Base-by-base conservation (phyloP, 1,284 basidiomycete species). In the Ceratobasidium sp. region DNA sequence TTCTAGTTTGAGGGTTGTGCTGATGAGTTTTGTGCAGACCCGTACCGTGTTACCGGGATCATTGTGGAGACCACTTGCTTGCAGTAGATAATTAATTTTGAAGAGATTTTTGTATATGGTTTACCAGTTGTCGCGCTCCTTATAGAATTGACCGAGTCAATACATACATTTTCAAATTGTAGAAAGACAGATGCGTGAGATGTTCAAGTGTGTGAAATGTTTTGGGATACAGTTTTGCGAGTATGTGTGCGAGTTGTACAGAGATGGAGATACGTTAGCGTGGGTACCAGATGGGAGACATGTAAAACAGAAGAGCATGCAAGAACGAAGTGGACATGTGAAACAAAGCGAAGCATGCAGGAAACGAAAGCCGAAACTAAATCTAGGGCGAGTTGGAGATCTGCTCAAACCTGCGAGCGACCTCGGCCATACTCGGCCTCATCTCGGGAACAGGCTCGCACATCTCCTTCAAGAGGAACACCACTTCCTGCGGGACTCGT, bases 31-130 rank as follows among this genome's bases (percentile, higher is more conserved):
- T 72, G 76, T 75, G 30, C 49, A 93, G 94, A 96, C 82, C 93
- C 94, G 38, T 96, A 96, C 82, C 91, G 91, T 75, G 93, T 95
- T 73, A 94, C 93, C 46, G 82, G 86, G 78, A 98, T 97, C 83
- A 92, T 98, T 77, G 93, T 96, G 76, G 94, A 98, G 87, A 98
- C 97, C 69, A 96, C 94, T n/a, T 70, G 67, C 67, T 43, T 70
- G 52, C 55, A 70, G 67, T 70, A 70, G 67, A 70, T 58, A 46
- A 70, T 58, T 70, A 58, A 67, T 55, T 5, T 59, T 70, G 67
- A 49, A 70, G 59, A 47, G 54, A 58, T 57, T 58, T 59, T 46
- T 23, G 38, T 1, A 52, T 21, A 2, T 41, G 44, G 18, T 43
- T 38, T 38, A 38, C 35, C 35, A 4, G 35, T 38, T 38, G 35